Evolutionary conservation across 2,329 filamentous ascomycete genomes (phyloP).

Genomic region (Pseudocercospora vitis): DNA sequence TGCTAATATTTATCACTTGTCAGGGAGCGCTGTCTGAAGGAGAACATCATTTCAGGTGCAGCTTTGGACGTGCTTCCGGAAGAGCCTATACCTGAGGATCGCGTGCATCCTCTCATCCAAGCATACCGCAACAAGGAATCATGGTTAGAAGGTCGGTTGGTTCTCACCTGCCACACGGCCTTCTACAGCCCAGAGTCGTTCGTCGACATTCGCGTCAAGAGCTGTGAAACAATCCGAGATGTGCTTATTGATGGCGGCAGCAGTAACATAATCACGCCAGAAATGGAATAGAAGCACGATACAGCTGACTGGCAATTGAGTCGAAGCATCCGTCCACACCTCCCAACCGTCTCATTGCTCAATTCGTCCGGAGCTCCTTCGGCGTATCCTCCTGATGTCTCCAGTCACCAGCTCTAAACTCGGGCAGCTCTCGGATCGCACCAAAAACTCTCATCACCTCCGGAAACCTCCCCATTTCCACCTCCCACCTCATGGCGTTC

Average conservation of each 20-base stretch:
- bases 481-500: constrained; percentile 14
- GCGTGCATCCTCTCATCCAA: constrained; percentile 33
- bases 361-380: background rate
- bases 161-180: constrained; percentile 36
- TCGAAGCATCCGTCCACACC: background rate
- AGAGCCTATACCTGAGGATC: constrained; percentile 36
- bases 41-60: constrained; percentile 34
- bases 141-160: constrained; percentile 46
- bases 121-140: constrained; percentile 40
- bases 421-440: background rate
- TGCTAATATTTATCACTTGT: too few relatives aligned
- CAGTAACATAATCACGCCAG: constrained; percentile 31
- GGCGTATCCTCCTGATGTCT: constrained; percentile 16
- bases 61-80: constrained; percentile 38
- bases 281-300: constrained; percentile 28
- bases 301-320: background rate
- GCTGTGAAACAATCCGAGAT: constrained; percentile 32
- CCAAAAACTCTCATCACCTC: constrained; percentile 12
- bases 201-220: constrained; percentile 33
- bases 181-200: constrained; percentile 35
- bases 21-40: constrained; percentile 32
- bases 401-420: constrained; percentile 10
- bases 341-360: too few relatives aligned
- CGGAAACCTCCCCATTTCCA: constrained; percentile 10
- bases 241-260: constrained; percentile 30